phyloP scores from a whole-genome alignment of 176 grass and related monocot genomes.

The Ananas comosus region DNA sequence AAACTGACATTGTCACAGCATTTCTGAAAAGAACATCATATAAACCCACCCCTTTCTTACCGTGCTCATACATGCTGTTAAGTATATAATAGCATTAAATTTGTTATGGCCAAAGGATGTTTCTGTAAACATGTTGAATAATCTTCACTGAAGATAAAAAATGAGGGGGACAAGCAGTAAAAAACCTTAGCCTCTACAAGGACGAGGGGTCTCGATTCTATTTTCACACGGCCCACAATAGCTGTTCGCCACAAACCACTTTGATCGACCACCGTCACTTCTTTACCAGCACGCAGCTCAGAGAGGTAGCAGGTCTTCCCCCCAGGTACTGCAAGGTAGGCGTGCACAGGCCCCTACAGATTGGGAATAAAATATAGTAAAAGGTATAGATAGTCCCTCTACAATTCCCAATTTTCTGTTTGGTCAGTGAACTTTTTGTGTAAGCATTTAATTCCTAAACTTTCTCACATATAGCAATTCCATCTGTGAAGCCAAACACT shows the following conservation, averaged over 20 bases:
- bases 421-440: too few species aligned
- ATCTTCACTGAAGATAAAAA: neutral
- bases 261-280: conserved; percentile 59
- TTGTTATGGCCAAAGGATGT: neutral
- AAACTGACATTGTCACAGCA: too few species aligned
- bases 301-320: conserved; percentile 84
- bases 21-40: too few species aligned
- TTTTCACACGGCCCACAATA: conserved; percentile 84
- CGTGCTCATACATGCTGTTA: too few species aligned
- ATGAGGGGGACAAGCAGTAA: neutral
- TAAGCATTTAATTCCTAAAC: too few species aligned
- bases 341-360: conserved; percentile 76
- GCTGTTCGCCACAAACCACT: conserved; percentile 57
- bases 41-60: too few species aligned
- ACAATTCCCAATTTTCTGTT: neutral
- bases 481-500: conserved; percentile 8
- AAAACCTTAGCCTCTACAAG: conserved; percentile 80
- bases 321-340: conserved; percentile 76
- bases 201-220: conserved; percentile 88
- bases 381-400: neutral
- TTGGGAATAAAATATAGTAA: conserved; percentile 6
- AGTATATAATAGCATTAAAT: neutral
- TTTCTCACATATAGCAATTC: too few species aligned
- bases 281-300: conserved; percentile 70
- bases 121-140: neutral